Percentiles rank a stretch among this genome's conserved stretches.
phyloP scores from a whole-genome alignment of 148 eudicot species.

The Simmondsia chinensis region DNA sequence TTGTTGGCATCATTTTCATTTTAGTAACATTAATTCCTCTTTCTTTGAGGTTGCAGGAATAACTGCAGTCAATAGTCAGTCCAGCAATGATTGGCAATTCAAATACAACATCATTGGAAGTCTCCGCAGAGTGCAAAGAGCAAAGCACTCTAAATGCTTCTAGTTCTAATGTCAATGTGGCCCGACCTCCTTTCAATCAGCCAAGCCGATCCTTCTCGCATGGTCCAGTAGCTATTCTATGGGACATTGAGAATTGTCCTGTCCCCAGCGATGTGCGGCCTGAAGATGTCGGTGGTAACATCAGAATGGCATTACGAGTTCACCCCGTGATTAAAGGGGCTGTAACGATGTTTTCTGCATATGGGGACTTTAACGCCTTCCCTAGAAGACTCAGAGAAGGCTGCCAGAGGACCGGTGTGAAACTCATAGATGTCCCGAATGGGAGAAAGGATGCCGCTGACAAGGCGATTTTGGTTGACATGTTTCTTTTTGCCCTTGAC shows the following conservation, averaged over 20 bases:
- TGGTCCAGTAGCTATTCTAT: conserved; percentile 82
- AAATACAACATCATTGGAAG: conserved; percentile 18
- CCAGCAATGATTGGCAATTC: conserved; percentile 29
- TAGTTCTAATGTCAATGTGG: conserved; percentile 13
- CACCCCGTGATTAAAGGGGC: conserved; percentile 82
- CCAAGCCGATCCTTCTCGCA: conserved; percentile 22
- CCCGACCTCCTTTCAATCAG: conserved; percentile 22
- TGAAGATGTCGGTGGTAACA: conserved; percentile 87
- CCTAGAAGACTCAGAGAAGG: conserved; percentile 94
- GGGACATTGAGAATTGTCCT: conserved; percentile 99
- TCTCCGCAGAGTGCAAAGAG: conserved; percentile 28
- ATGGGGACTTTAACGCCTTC: conserved; percentile 87
- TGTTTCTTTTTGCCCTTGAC: conserved; percentile 98
- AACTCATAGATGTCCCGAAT: conserved; percentile 88
- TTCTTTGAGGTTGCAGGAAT: no score
- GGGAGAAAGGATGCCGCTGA: conserved; percentile 98
- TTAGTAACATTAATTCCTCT: no score
- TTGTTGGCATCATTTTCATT: no score
- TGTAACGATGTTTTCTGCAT: conserved; percentile 80
- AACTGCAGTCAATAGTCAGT: no score
- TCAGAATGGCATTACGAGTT: conserved; percentile 80
- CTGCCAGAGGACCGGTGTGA: conserved; percentile 95
- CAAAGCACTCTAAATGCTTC: conserved; percentile 19
- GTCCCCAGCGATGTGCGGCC: conserved; percentile 92
- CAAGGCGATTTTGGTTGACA: conserved; percentile 95